A percentile compares a stretch with the other conserved stretches of the same genome.
Evolutionary conservation across 1,284 basidiomycete genomes (phyloP).

Genomic region (Heterobasidion parviporum): DNA sequence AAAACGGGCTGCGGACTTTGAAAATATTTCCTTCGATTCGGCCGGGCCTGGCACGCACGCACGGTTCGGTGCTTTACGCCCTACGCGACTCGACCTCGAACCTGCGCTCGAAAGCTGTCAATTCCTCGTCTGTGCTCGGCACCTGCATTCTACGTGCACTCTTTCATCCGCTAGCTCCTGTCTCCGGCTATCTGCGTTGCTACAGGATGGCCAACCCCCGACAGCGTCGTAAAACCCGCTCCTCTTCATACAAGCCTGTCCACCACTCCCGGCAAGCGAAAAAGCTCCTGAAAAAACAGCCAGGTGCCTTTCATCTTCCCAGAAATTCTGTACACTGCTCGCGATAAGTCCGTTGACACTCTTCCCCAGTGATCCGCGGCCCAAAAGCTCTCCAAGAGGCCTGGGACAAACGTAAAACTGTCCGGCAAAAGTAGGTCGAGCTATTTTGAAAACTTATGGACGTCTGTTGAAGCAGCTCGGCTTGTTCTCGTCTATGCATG

Average conservation of each 20-base stretch:
- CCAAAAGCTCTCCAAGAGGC: slow-evolving; percentile 77
- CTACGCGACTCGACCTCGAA: not conserved
- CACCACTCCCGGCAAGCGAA: slow-evolving; percentile 65
- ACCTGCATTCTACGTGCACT: not conserved
- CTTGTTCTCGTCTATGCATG: slow-evolving; percentile 1
- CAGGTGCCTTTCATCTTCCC: slow-evolving; percentile 37
- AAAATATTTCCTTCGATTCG: not conserved
- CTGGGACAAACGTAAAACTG: slow-evolving; percentile 88
- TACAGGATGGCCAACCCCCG: slow-evolving; percentile 83
- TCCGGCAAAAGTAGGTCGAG: slow-evolving; percentile 81
- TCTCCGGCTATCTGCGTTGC: not conserved
- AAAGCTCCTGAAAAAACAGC: slow-evolving; percentile 70
- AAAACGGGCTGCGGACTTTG: not conserved
- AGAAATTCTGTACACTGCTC: not conserved
- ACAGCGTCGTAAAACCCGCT: slow-evolving; percentile 76
- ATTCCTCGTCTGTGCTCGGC: not conserved
- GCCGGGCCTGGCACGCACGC: not conserved
- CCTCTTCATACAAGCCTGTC: slow-evolving; percentile 60
- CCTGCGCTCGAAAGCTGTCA: not conserved
- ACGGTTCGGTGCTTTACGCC: not conserved
- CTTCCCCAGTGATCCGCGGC: slow-evolving; percentile 63
- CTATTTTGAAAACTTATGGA: slow-evolving; percentile 4
- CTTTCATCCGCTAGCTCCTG: slow-evolving; percentile 3
- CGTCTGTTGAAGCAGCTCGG: slow-evolving; percentile 7
- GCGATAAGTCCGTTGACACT: slow-evolving; percentile 2